Conservation (phyloP, 495 filamentous ascomycete genomes). For the Penicillium daleae region DNA sequence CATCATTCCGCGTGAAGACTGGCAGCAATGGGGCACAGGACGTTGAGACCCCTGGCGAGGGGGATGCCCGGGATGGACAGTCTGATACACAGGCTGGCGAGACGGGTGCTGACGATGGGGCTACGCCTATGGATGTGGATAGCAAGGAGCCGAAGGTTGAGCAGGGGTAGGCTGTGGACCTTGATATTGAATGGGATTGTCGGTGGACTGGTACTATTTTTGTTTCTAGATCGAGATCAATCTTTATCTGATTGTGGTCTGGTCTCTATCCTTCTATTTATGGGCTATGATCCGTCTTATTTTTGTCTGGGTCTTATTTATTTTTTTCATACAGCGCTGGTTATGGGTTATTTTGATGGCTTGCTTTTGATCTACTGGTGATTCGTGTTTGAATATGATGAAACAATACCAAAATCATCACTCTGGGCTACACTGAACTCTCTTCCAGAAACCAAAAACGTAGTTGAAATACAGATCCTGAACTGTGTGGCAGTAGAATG, state of each 20-base stretch:
- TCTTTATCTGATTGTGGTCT: not conserved
- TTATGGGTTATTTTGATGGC: slow-evolving; percentile 7
- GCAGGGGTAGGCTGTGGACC: slow-evolving; percentile 14
- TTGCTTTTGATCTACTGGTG: not conserved
- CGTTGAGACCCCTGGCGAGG: slow-evolving; percentile 33
- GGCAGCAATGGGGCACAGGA: slow-evolving; percentile 36
- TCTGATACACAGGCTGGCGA: slow-evolving; percentile 23
- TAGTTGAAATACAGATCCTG: too few species aligned
- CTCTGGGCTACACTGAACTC: not conserved
- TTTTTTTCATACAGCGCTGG: slow-evolving; percentile 19
- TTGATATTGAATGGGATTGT: slow-evolving; percentile 6
- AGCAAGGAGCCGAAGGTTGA: slow-evolving; percentile 41
- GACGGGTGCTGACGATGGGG: slow-evolving; percentile 29
- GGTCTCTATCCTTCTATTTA: not conserved
- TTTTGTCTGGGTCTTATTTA: not conserved
- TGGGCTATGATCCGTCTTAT: not conserved
- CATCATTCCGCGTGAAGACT: slow-evolving; percentile 46
- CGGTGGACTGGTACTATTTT: not conserved
- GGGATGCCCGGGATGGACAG: slow-evolving; percentile 27
- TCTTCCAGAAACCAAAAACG: not conserved
- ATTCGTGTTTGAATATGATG: slow-evolving; percentile 1
- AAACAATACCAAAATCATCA: slow-evolving; percentile 5
- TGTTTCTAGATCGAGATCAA: not conserved
- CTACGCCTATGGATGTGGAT: slow-evolving; percentile 51
- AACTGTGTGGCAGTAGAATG: not conserved